Base-by-base conservation (phyloP, 2,329 filamentous ascomycete species). In the Juglanconis oblonga region DNA sequence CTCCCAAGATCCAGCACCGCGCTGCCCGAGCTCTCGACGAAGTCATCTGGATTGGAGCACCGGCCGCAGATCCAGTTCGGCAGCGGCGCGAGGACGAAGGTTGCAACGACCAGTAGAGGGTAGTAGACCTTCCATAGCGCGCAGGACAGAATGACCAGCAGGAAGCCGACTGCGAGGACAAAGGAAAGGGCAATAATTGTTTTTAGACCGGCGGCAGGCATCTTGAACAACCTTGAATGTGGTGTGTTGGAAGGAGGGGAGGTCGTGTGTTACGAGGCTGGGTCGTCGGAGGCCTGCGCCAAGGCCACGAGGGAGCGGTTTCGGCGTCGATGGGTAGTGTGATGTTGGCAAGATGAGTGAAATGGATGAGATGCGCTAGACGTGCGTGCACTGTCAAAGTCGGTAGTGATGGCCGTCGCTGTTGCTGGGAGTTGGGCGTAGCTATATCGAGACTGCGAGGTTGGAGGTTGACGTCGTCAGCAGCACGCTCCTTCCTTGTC, bases 121-220 rank as follows among this genome's bases (percentile, higher is more conserved):
- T 95, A 91, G 85, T 96, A 99, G 77, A 92, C 91, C 73, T 94
- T 85, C 85, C 90, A 99, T 67, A 99, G 87, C 54, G 95, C 95
- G 73, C 93, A 96, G 65, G 93, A 97, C 70, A 99, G 90, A 77
- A 99, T 99, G 68, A 98, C 95, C 68, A 99, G 92, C 70, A 99
- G 91, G 80, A 99, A 99, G 70, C 95, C 95, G 70, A 99, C 95
- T 69, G 95, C 95, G 67, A 99, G 92, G 74, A 99, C 95, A 79
- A 99, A 99, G 73, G 95, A 98, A 69, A 99, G 90, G 66, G 91
- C 92, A 77, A 99, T 99, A 78, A 99, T 99, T 68, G 95, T 99
- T 81, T 97, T 98, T 72, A 99, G 88, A 74, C 95, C 95, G 69
- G 95, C 92, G 81, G 91, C 85, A 79, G 83, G 75, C 83, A 86